Conservation (phyloP, 441 rosid genomes). For the Populus trichocarpa region DNA sequence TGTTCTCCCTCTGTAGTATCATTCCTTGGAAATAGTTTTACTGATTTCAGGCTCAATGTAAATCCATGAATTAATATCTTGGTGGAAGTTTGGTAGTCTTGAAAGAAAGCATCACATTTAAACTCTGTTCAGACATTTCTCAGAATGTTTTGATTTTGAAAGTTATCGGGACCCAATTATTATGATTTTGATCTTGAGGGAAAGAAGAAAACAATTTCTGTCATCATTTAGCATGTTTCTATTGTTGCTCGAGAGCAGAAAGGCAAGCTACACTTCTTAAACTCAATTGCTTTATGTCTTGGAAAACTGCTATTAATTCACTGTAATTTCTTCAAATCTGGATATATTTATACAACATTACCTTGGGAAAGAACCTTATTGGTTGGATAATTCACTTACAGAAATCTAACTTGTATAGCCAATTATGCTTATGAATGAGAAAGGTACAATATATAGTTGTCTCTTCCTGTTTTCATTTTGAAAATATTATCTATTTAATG, state of each 20-base stretch:
- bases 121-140: background rate
- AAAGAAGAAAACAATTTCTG: background rate
- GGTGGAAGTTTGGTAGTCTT: background rate
- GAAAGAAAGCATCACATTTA: background rate
- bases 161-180: background rate
- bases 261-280: background rate
- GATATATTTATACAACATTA: background rate
- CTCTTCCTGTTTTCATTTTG: background rate
- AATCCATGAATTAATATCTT: background rate
- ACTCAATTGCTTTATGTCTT: background rate
- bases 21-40: too few species aligned
- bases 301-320: background rate
- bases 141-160: background rate
- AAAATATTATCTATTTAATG: background rate
- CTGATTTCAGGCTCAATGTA: too few species aligned
- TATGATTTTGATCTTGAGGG: background rate
- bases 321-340: background rate
- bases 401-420: background rate
- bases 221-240: background rate
- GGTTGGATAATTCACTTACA: background rate
- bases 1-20: too few species aligned
- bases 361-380: background rate
- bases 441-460: too few species aligned
- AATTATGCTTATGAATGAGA: background rate
- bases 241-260: background rate